These are phyloP conservation scores for Triangularia verruculosa DNA, from an alignment of 2,329 filamentous ascomycete genomes.

Conservation along the genomic window DNA sequence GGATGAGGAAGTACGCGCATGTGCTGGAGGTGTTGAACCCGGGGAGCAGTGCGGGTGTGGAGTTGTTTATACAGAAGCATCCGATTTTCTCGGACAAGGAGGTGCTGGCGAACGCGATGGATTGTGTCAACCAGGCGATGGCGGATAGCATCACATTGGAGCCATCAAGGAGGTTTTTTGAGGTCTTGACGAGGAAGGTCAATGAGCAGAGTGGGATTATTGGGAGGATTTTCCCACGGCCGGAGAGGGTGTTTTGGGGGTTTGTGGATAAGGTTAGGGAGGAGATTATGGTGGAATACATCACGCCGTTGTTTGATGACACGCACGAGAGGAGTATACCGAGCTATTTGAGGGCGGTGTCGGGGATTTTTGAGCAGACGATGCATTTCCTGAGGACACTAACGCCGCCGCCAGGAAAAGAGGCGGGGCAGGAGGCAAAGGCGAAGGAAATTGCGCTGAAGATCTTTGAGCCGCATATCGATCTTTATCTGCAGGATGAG, in stretches of 20 bases:
- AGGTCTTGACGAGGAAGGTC: conserved; percentile 67
- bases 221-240: conserved; percentile 74
- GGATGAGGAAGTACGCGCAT: conserved; percentile 85
- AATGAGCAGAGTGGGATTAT: conserved; percentile 81
- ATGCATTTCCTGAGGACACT: conserved; percentile 73
- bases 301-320: conserved; percentile 83
- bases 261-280: conserved; percentile 81
- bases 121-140: conserved; percentile 71
- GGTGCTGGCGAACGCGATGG: conserved; percentile 68
- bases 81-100: conserved; percentile 74
- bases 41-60: conserved; percentile 72
- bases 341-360: conserved; percentile 80
- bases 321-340: conserved; percentile 71
- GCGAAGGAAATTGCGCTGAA: conserved; percentile 65
- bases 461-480: conserved; percentile 89
- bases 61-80: conserved; percentile 86
- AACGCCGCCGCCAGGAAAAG: conserved; percentile 60
- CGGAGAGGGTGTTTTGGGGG: conserved; percentile 67
- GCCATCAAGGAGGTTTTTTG: conserved; percentile 79
- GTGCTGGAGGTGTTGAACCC: conserved; percentile 79
- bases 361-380: conserved; percentile 83
- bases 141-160: conserved; percentile 70
- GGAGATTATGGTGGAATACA: conserved; percentile 81
- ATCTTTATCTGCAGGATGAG: conserved; percentile 89
- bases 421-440: conserved; percentile 53